These are phyloP conservation scores for Cephaloascus fragrans DNA, from an alignment of 805 yeast genomes.

Conservation along the genomic window DNA sequence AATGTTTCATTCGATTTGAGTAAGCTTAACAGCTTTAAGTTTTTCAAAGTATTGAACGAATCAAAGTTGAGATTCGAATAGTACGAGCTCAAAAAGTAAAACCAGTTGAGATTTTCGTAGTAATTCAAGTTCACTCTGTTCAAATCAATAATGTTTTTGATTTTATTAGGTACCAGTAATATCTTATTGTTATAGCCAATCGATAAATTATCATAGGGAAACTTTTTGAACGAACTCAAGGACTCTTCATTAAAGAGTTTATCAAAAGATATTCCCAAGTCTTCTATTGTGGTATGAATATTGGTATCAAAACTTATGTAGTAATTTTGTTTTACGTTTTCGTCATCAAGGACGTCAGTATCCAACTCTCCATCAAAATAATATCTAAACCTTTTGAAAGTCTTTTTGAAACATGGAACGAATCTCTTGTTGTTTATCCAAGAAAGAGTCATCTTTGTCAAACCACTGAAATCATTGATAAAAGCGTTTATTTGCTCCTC, in stretches of 20 bases:
- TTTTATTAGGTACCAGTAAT: neutral
- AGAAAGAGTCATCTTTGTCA: constrained; percentile 20
- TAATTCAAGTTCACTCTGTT: neutral
- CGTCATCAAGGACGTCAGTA: neutral
- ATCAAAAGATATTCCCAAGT: neutral
- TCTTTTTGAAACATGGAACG: constrained; percentile 18
- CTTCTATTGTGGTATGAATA: neutral
- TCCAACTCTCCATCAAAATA: constrained; percentile 5
- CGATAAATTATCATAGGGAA: neutral
- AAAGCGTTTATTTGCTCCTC: constrained; percentile 2
- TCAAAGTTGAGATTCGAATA: neutral
- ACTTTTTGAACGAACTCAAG: neutral
- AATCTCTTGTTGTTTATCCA: constrained; percentile 15
- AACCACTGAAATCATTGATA: constrained; percentile 10
- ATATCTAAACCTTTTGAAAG: constrained; percentile 19
- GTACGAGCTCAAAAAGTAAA: neutral
- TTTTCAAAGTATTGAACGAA: neutral
- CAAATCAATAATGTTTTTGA: neutral
- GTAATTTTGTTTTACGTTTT: neutral
- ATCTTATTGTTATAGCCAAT: neutral
- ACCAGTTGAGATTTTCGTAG: neutral
- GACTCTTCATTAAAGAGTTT: neutral
- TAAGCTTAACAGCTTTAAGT: neutral
- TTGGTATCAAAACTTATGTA: neutral
- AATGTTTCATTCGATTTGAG: neutral